These are phyloP conservation scores for Tetrapyrgos nigripes DNA, from an alignment of 1,284 basidiomycete species.

Conservation along the genomic window DNA sequence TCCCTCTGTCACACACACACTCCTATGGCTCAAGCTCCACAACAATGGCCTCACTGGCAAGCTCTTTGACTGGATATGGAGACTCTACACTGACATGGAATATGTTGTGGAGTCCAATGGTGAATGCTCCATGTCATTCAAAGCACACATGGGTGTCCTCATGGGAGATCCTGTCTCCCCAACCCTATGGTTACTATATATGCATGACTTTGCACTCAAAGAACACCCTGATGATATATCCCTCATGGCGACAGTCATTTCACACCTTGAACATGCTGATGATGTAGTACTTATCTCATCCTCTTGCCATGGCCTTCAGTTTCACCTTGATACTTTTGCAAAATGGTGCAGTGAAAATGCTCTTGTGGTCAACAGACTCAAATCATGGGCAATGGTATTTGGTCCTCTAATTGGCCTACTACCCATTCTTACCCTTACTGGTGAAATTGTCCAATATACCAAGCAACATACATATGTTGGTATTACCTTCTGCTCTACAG, in stretches of 20 bases:
- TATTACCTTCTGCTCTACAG: constrained; percentile 1
- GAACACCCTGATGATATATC: constrained; percentile 23
- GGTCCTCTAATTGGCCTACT: too few relatives aligned
- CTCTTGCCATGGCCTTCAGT: constrained; percentile 23
- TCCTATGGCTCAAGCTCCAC: too few relatives aligned
- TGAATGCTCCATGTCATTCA: constrained; percentile 2
- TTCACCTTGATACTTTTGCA: too few relatives aligned
- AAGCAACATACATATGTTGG: constrained; percentile 15
- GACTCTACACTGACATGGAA: constrained; percentile 3
- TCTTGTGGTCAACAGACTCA: too few relatives aligned
- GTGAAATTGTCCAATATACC: not conserved
- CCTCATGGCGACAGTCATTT: constrained; percentile 24
- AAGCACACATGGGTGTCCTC: constrained; percentile 4
- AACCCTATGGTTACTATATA: constrained; percentile 17
- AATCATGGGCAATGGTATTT: too few relatives aligned
- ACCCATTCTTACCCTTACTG: constrained; percentile 1
- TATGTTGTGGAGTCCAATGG: constrained; percentile 17
- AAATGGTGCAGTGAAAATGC: too few relatives aligned
- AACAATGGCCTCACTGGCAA: too few relatives aligned
- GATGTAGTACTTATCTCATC: constrained; percentile 36
- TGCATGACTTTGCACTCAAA: constrained; percentile 6
- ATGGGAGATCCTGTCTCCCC: constrained; percentile 20
- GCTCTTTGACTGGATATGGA: constrained; percentile 32
- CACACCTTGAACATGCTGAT: constrained; percentile 34
- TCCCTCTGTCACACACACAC: too few relatives aligned